A percentile compares a stretch with the other conserved stretches of the same genome.
phyloP scores from a whole-genome alignment of 2,329 filamentous ascomycete genomes.

The Botryotinia narcissicola region DNA sequence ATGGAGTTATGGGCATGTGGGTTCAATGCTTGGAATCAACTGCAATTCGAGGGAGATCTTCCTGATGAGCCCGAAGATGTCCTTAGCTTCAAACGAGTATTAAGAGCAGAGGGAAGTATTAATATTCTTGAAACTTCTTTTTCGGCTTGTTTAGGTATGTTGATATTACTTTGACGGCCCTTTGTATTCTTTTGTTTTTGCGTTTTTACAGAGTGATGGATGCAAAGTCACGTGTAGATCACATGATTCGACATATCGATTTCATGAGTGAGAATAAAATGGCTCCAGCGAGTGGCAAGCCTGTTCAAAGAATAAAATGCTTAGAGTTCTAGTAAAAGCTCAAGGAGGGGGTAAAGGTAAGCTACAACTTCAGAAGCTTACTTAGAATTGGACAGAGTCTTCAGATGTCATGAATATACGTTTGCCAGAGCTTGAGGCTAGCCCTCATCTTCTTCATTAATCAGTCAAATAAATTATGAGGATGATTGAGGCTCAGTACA shows the following conservation, averaged over 20 bases:
- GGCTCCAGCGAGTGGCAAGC: background rate
- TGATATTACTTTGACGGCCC: background rate
- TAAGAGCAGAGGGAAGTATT: constrained; percentile 41
- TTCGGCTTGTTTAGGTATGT: constrained; percentile 38
- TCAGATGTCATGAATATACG: background rate
- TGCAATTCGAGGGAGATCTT: constrained; percentile 41
- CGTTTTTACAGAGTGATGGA: too few relatives aligned
- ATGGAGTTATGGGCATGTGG: constrained; percentile 55
- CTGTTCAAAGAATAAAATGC: too few relatives aligned
- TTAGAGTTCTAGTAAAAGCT: background rate
- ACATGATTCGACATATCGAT: background rate
- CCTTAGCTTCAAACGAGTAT: constrained; percentile 44
- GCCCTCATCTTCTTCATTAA: background rate
- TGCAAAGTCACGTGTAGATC: background rate
- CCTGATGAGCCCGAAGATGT: constrained; percentile 47
- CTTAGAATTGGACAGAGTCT: background rate
- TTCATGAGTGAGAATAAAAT: background rate
- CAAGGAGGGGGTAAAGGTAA: background rate
- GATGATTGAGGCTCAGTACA: background rate
- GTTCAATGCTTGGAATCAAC: constrained; percentile 59
- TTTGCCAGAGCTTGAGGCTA: background rate
- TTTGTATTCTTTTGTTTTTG: background rate
- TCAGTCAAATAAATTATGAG: background rate
- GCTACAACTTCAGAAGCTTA: background rate
- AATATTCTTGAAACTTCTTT: constrained; percentile 40